Evolutionary conservation across 352 stramenopile species (phyloP).

Genomic region (Halophytophthora polymorphica): DNA sequence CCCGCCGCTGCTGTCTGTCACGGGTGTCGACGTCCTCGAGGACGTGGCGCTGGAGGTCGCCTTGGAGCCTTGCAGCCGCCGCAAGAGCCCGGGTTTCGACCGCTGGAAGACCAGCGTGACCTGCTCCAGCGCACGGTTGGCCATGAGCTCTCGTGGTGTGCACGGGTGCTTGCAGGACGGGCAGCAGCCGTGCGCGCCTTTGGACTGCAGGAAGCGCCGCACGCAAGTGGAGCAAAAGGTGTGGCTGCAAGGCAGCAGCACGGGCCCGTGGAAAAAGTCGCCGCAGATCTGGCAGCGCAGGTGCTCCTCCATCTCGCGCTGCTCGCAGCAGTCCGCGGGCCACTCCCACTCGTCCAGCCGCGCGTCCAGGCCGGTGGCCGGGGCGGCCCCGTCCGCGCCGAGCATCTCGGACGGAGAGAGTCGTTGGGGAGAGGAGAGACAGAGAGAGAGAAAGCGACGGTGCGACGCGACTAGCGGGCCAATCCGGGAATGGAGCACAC

Average conservation of each 20-base stretch:
- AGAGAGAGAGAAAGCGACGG: slow-evolving; percentile 1
- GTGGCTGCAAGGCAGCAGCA: slow-evolving; percentile 75
- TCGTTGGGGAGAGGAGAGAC: background rate
- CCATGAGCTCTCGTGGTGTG: slow-evolving; percentile 47
- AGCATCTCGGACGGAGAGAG: slow-evolving; percentile 1
- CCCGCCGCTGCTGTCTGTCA: slow-evolving; percentile 15
- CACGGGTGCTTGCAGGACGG: slow-evolving; percentile 79
- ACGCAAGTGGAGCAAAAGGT: slow-evolving; percentile 86
- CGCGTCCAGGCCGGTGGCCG: slow-evolving; percentile 4
- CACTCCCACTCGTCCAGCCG: slow-evolving; percentile 76
- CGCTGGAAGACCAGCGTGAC: slow-evolving; percentile 63
- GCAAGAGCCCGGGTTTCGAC: slow-evolving; percentile 67
- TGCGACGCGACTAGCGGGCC: background rate
- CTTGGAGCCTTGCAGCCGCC: slow-evolving; percentile 22
- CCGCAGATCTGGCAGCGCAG: slow-evolving; percentile 83
- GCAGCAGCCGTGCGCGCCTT: slow-evolving; percentile 67
- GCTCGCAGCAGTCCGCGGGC: slow-evolving; percentile 48
- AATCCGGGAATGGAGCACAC: too few species aligned
- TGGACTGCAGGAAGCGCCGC: slow-evolving; percentile 71
- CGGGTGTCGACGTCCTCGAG: slow-evolving; percentile 20
- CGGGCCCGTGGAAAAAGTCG: slow-evolving; percentile 79
- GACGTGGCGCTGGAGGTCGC: slow-evolving; percentile 1
- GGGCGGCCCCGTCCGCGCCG: slow-evolving; percentile 12
- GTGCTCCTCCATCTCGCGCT: slow-evolving; percentile 70
- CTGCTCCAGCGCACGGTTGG: slow-evolving; percentile 75